Evolutionary conservation across 805 yeast species (phyloP), one percentile per base, ranked within the genome.

Genomic region (Alloascoidea hylecoeti): DNA sequence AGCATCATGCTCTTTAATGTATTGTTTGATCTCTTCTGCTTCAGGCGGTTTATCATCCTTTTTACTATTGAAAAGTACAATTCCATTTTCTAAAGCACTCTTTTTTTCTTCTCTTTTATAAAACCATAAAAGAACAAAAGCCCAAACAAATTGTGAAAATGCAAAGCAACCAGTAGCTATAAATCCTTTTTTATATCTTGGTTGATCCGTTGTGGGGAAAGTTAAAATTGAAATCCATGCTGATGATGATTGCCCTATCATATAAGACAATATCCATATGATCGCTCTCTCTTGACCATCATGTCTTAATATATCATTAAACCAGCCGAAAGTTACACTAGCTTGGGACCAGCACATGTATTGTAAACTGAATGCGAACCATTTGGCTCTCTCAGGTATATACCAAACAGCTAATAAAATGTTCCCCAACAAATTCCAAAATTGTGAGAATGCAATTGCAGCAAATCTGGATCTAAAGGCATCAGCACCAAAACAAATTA

Each of bases 281-380:
- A 71, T 61, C 3, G 76, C 68, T 43, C 79, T 56, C 38, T 66
- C 64, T 43, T 70, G 66, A 4, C 70, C 63, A 45, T 72, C 73
- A 34, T 66, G 60, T 35, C 78, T 60, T 39, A 73, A 66, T 30
- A 72, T 71, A 51, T 70, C 77, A 44, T 70, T 70, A 38, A 66
- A 67, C 76, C 78, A 73, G 14, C 73, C 63, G 49, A 72, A 74
- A 13, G 72, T 51, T 1, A 69, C 72, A 0, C 78, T 72, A 1
- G 79, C 76, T 66, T 67, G 68, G 6, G 78, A 72, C 70, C 75
- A 66, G 4, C 75, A 76, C 40, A 67, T 63, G 50, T 70, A 73
- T 42, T 68, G 74, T 33, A 72, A 51, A 47, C 70, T 61, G 54
- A 63, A 74, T 1, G 75, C 80, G 55, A 70, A 73, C 76, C 78